These are phyloP conservation scores for Populus ilicifolia DNA, from an alignment of 345 rosid species.

Conservation along the genomic window DNA sequence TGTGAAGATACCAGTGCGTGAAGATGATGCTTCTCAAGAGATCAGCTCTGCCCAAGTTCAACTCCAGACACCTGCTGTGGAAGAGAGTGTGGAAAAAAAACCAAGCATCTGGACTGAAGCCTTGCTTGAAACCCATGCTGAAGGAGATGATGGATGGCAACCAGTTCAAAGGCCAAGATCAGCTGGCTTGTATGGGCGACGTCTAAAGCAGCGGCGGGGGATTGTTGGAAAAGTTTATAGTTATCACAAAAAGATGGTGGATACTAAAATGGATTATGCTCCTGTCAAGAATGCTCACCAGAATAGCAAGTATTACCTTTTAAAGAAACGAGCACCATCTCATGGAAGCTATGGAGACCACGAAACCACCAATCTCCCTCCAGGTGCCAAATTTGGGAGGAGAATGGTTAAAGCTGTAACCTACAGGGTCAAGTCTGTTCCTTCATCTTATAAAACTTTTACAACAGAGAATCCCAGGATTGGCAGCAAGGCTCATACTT, in stretches of 20 bases:
- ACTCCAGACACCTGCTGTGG: constrained; percentile 40
- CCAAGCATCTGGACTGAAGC: constrained; percentile 28
- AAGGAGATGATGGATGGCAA: constrained; percentile 95
- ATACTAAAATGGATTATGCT: constrained; percentile 50
- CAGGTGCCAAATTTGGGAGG: constrained; percentile 71
- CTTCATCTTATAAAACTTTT: constrained; percentile 44
- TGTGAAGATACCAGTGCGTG: constrained; percentile 42
- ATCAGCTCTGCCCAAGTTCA: constrained; percentile 33
- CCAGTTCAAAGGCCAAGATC: constrained; percentile 90
- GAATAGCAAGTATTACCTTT: constrained; percentile 53
- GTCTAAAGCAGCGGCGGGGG: constrained; percentile 82
- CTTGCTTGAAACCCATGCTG: constrained; percentile 48
- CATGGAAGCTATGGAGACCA: constrained; percentile 66
- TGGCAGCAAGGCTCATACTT: constrained; percentile 34
- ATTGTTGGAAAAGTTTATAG: constrained; percentile 64
- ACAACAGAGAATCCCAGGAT: constrained; percentile 35
- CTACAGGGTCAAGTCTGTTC: constrained; percentile 72
- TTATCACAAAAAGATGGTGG: constrained; percentile 66
- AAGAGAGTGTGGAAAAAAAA: constrained; percentile 41
- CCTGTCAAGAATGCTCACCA: constrained; percentile 48
- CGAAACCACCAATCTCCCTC: constrained; percentile 43
- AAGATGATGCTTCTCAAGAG: constrained; percentile 36
- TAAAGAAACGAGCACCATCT: constrained; percentile 62
- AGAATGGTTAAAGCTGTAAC: constrained; percentile 72
- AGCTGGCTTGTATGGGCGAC: constrained; percentile 62